Evolutionary conservation across 2,329 filamentous ascomycete genomes (phyloP).

Genomic region (Nemania diffusa): DNA sequence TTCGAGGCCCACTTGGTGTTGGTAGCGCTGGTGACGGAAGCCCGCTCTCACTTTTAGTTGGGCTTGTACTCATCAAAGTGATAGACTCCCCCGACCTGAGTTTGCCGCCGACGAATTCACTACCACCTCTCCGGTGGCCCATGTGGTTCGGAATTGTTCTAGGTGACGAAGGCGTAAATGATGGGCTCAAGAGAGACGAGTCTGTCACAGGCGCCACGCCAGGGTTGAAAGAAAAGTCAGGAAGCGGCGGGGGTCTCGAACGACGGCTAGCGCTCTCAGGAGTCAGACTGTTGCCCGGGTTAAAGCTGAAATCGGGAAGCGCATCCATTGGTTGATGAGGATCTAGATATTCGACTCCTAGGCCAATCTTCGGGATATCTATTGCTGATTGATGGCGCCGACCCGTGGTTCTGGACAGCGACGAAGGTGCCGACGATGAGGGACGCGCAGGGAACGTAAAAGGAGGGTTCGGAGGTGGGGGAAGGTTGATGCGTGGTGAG

Average conservation of each 20-base stretch:
- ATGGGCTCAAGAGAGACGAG: slow-evolving; percentile 61
- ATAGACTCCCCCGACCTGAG: slow-evolving; percentile 67
- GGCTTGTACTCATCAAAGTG: slow-evolving; percentile 73
- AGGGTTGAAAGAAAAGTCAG: slow-evolving; percentile 67
- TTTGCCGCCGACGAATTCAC: slow-evolving; percentile 86
- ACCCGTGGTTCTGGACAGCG: slow-evolving; percentile 59
- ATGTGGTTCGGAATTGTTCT: slow-evolving; percentile 67
- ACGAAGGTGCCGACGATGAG: slow-evolving; percentile 59
- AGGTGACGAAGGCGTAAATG: slow-evolving; percentile 64
- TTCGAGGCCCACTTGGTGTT: slow-evolving; percentile 57
- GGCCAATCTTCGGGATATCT: slow-evolving; percentile 49
- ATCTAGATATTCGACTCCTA: slow-evolving; percentile 35
- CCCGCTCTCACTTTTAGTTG: slow-evolving; percentile 71
- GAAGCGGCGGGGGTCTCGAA: slow-evolving; percentile 57
- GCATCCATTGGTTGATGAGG: slow-evolving; percentile 40
- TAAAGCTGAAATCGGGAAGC: slow-evolving; percentile 49
- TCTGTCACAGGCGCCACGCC: slow-evolving; percentile 48
- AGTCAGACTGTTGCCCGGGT: slow-evolving; percentile 49
- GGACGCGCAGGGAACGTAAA: slow-evolving; percentile 70
- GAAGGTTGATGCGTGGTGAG: slow-evolving; percentile 53
- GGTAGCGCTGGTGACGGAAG: slow-evolving; percentile 66
- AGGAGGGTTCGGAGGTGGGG: slow-evolving; percentile 70
- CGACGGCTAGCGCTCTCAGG: slow-evolving; percentile 48
- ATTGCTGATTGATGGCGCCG: slow-evolving; percentile 65
- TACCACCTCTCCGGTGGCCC: slow-evolving; percentile 82